A percentile compares a stretch with the other conserved stretches of the same genome.
Conservation (phyloP, 257 asterid genomes). For the Nicotiana sylvestris region DNA sequence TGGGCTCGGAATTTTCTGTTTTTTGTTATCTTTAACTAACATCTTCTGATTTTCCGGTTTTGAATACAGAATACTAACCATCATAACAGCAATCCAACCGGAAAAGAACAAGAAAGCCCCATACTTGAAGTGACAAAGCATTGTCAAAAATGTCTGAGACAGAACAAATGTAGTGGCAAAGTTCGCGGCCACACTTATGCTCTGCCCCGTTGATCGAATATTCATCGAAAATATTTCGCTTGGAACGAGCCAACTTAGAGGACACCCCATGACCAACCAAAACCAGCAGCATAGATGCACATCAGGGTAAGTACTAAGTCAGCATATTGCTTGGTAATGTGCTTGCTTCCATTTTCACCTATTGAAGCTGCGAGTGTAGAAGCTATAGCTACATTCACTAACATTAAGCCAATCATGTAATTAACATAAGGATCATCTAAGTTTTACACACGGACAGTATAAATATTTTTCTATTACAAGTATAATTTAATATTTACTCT, state of each 20-base stretch:
- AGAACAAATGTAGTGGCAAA: conserved; percentile 68
- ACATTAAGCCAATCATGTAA: background rate
- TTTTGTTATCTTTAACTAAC: too few relatives aligned
- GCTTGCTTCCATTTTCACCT: background rate
- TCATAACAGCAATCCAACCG: conserved; percentile 70
- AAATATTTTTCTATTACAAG: too few relatives aligned
- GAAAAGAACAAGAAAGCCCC: conserved; percentile 80
- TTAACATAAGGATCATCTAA: background rate
- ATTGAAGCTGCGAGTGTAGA: background rate
- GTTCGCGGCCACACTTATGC: conserved; percentile 67
- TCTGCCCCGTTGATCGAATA: conserved; percentile 78
- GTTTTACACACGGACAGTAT: background rate
- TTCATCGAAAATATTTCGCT: conserved; percentile 78
- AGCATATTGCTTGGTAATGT: background rate
- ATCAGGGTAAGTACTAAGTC: conserved; percentile 59
- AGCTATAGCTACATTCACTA: background rate
- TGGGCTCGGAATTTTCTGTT: too few relatives aligned
- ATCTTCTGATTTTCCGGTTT: too few relatives aligned
- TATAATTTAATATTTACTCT: too few relatives aligned
- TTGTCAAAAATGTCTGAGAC: conserved; percentile 74
- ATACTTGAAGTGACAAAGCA: conserved; percentile 78
- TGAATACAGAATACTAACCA: too few relatives aligned
- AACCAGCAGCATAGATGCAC: conserved; percentile 62
- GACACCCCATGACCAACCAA: conserved; percentile 94
- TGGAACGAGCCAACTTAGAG: conserved; percentile 85